A percentile compares a stretch with the other conserved stretches of the same genome.
phyloP scores from a whole-genome alignment of 1,284 basidiomycete species.

The Pseudozyma pruni region DNA sequence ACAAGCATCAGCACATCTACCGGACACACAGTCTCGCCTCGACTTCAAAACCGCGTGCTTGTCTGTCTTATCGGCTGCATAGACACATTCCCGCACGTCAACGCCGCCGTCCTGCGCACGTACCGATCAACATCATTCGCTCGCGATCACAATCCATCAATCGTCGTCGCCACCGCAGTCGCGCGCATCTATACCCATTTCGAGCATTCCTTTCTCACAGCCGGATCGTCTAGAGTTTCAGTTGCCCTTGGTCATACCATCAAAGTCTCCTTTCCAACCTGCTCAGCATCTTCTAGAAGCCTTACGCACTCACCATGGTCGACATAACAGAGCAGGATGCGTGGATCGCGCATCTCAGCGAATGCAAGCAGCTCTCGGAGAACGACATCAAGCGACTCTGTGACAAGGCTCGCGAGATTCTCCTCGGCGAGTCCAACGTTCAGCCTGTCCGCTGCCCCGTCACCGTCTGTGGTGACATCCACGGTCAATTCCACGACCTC shows the following conservation, averaged over 20 bases:
- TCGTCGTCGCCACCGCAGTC: neutral
- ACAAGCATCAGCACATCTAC: neutral
- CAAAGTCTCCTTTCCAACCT: neutral
- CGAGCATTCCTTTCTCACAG: neutral
- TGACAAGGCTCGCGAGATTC: conserved; percentile 97
- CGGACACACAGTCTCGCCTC: neutral
- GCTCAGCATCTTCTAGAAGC: conserved; percentile 5
- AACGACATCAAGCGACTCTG: conserved; percentile 96
- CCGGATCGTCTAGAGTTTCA: neutral
- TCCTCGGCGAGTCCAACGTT: conserved; percentile 76
- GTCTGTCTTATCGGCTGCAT: conserved; percentile 3
- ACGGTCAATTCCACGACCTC: conserved; percentile 96
- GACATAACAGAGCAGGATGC: conserved; percentile 66
- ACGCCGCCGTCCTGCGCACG: neutral
- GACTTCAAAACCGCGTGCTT: neutral
- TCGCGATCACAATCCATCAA: neutral
- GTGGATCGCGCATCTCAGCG: conserved; percentile 96
- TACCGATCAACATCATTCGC: too few relatives aligned
- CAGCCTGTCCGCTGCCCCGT: conserved; percentile 91
- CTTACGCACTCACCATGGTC: conserved; percentile 48
- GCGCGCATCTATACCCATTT: conserved; percentile 17
- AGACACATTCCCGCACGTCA: neutral
- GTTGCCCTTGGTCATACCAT: too few relatives aligned
- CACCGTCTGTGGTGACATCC: conserved; percentile 78
- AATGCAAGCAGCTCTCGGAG: conserved; percentile 97